phyloP scores from a whole-genome alignment of 768 basidiomycete genomes.

The Xerocomellus dryophilus region DNA sequence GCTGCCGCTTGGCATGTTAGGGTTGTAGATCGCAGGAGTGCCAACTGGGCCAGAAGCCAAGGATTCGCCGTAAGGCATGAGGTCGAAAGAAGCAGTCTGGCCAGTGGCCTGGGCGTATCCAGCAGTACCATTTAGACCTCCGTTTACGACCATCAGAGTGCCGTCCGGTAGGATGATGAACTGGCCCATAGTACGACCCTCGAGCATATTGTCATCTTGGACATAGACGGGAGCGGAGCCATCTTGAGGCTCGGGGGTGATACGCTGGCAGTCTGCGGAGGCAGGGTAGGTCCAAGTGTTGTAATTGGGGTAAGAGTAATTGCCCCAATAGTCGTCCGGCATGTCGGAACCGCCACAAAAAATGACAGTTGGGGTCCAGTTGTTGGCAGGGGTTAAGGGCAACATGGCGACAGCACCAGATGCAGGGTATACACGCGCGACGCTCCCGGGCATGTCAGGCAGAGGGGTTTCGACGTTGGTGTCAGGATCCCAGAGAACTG shows the following conservation, averaged over 20 bases:
- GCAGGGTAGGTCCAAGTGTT: slow-evolving; percentile 75
- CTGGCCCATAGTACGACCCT: slow-evolving; percentile 87
- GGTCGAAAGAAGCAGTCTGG: slow-evolving; percentile 34
- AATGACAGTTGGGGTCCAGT: slow-evolving; percentile 78
- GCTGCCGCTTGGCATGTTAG: slow-evolving; percentile 63
- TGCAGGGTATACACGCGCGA: slow-evolving; percentile 87
- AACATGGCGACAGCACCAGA: slow-evolving; percentile 89
- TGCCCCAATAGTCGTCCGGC: slow-evolving; percentile 70
- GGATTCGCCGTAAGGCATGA: slow-evolving; percentile 74
- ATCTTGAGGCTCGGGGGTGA: slow-evolving; percentile 81
- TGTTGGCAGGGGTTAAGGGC: slow-evolving; percentile 85
- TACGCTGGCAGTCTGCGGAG: slow-evolving; percentile 70
- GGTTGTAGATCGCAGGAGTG: slow-evolving; percentile 80
- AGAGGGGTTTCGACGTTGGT: slow-evolving; percentile 58
- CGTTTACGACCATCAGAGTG: slow-evolving; percentile 75
- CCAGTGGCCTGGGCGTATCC: slow-evolving; percentile 70
- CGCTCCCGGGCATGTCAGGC: slow-evolving; percentile 67
- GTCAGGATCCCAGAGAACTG: slow-evolving; percentile 52
- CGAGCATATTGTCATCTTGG: slow-evolving; percentile 73
- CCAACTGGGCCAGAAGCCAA: slow-evolving; percentile 78
- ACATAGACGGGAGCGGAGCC: slow-evolving; percentile 58
- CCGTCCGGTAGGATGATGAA: slow-evolving; percentile 83
- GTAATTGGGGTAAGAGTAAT: slow-evolving; percentile 68
- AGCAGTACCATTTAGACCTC: slow-evolving; percentile 82
- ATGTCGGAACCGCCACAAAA: slow-evolving; percentile 92